Percentiles rank a stretch among this genome's conserved stretches.
Conservation (phyloP, 2,329 filamentous ascomycete species). For the Pseudogymnoascus sp. region DNA sequence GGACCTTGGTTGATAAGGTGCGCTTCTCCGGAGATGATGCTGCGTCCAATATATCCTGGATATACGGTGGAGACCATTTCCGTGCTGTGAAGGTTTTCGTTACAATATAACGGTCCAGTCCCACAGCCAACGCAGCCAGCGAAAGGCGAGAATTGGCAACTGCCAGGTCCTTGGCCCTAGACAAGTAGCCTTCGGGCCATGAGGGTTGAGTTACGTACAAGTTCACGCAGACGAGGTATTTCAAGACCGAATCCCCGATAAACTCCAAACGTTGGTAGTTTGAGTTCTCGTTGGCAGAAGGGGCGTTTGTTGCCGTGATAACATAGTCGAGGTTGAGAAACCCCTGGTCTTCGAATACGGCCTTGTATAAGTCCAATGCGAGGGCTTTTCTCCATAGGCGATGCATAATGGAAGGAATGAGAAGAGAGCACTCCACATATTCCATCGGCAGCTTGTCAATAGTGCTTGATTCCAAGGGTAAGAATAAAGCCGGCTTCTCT, state of each 20-base stretch:
- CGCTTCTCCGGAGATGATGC: constrained; percentile 24
- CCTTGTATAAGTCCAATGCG: constrained; percentile 49
- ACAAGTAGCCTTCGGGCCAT: constrained; percentile 72
- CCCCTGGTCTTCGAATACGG: constrained; percentile 41
- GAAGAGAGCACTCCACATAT: constrained; percentile 43
- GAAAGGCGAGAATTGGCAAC: constrained; percentile 70
- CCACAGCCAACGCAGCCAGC: constrained; percentile 50
- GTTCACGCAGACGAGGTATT: constrained; percentile 61
- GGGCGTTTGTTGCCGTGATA: constrained; percentile 60
- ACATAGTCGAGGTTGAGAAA: constrained; percentile 49
- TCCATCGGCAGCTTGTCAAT: constrained; percentile 10
- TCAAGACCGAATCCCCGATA: constrained; percentile 75
- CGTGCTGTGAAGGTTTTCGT: constrained; percentile 55
- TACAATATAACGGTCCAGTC: constrained; percentile 66
- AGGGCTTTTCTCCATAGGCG: constrained; percentile 58
- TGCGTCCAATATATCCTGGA: constrained; percentile 32
- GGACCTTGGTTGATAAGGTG: constrained; percentile 60
- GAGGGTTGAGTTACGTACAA: constrained; percentile 48
- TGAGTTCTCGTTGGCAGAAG: constrained; percentile 46
- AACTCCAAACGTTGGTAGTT: constrained; percentile 85
- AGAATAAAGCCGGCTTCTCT: background rate
- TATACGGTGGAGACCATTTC: constrained; percentile 64
- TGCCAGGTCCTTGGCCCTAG: constrained; percentile 55
- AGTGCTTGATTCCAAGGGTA: background rate
- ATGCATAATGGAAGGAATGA: constrained; percentile 66